A percentile compares a stretch with the other conserved stretches of the same genome.
These are phyloP conservation scores for Teunomyces barrocoloradensis DNA, from an alignment of 805 yeast genomes.

Conservation along the genomic window DNA sequence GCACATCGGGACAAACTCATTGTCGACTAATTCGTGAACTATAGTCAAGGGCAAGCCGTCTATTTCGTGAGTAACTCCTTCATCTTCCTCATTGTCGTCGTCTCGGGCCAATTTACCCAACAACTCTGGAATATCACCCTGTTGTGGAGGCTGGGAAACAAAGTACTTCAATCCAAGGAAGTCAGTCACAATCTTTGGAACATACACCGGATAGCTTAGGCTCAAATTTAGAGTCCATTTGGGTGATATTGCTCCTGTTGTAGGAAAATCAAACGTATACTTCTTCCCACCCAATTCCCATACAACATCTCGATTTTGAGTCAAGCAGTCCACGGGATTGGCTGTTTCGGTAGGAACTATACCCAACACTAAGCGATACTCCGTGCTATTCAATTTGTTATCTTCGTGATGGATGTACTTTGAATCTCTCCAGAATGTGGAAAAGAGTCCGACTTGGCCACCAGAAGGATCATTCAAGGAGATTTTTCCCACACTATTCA, in stretches of 20 bases:
- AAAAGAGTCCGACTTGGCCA: slow-evolving; percentile 30
- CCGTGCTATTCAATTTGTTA: slow-evolving; percentile 13
- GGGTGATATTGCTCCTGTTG: slow-evolving; percentile 6
- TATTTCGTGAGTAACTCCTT: slow-evolving; percentile 2
- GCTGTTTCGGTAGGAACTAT: slow-evolving; percentile 13
- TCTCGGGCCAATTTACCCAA: slow-evolving; percentile 9
- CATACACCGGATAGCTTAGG: slow-evolving; percentile 22
- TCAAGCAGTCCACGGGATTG: slow-evolving; percentile 18
- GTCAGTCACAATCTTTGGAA: slow-evolving; percentile 30
- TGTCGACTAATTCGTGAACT: neutral
- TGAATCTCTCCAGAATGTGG: slow-evolving; percentile 37
- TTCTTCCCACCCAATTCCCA: slow-evolving; percentile 21
- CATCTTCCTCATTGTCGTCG: neutral
- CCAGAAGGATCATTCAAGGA: slow-evolving; percentile 20
- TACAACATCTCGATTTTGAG: slow-evolving; percentile 14
- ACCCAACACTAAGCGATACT: slow-evolving; percentile 21
- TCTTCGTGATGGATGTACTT: slow-evolving; percentile 25
- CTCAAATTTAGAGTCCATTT: slow-evolving; percentile 27
- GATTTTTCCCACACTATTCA: slow-evolving; percentile 27
- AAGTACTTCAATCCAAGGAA: slow-evolving; percentile 22
- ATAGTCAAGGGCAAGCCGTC: neutral
- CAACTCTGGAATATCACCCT: neutral
- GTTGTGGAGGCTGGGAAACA: neutral
- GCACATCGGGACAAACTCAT: slow-evolving; percentile 19
- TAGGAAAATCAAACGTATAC: slow-evolving; percentile 18